Evolutionary conservation across 2,329 filamentous ascomycete genomes (phyloP).

Genomic region (Drechslera avenae): DNA sequence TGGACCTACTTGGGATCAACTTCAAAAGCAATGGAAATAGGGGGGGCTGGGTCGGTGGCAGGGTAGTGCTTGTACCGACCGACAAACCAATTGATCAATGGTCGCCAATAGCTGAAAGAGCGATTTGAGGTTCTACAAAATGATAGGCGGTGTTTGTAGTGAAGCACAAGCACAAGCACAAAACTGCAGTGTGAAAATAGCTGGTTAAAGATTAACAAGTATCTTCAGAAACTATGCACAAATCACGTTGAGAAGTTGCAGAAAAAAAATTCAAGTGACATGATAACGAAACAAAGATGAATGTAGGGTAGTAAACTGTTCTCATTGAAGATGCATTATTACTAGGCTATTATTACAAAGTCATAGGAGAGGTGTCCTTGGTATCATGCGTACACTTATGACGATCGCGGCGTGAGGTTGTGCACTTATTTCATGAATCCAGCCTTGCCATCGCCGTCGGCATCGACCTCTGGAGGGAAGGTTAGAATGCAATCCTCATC

Average conservation of each 20-base stretch:
- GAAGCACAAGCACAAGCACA: too few species aligned
- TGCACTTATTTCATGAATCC: conserved; percentile 59
- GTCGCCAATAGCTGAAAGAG: conserved; percentile 42
- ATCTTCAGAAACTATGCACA: background rate
- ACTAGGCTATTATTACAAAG: conserved; percentile 17
- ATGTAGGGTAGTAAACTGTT: background rate
- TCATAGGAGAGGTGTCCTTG: conserved; percentile 12
- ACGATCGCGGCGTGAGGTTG: conserved; percentile 24
- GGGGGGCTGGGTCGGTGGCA: conserved; percentile 44
- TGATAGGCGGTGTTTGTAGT: too few species aligned
- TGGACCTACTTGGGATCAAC: conserved; percentile 32
- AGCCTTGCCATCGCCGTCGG: conserved; percentile 61
- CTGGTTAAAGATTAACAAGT: too few species aligned
- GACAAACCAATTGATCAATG: conserved; percentile 46
- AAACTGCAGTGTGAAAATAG: too few species aligned
- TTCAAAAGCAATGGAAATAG: conserved; percentile 29
- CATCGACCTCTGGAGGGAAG: conserved; percentile 44
- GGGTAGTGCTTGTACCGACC: conserved; percentile 50
- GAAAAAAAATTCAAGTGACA: too few species aligned
- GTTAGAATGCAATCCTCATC: background rate
- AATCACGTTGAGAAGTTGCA: background rate
- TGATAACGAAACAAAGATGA: too few species aligned
- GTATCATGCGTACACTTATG: conserved; percentile 10
- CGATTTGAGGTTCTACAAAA: conserved; percentile 19
- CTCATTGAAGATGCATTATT: conserved; percentile 1